phyloP scores from a whole-genome alignment of 306 rosid genomes.

The Begonia masoniana region DNA sequence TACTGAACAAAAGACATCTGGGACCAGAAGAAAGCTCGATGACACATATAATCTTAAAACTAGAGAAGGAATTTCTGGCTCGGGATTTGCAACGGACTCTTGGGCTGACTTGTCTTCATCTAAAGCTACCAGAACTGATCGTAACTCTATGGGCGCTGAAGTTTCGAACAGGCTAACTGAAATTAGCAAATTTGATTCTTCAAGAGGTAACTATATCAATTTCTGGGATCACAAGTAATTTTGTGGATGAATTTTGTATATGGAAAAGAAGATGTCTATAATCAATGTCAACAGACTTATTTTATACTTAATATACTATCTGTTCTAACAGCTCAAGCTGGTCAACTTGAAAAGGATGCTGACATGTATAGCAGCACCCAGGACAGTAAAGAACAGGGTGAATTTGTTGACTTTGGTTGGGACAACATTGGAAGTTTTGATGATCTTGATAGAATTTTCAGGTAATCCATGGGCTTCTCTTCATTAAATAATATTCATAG shows the following conservation, averaged over 20 bases:
- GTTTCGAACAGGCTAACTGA: conserved; percentile 26
- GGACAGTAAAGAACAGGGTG: conserved; percentile 65
- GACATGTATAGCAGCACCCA: conserved; percentile 32
- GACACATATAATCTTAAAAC: conserved; percentile 26
- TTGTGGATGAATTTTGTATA: background rate
- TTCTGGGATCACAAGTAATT: conserved; percentile 8
- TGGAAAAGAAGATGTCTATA: no score
- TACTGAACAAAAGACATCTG: conserved; percentile 39
- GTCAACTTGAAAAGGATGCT: conserved; percentile 35
- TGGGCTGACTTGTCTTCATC: conserved; percentile 58
- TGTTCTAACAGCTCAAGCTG: conserved; percentile 39
- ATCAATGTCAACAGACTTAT: background rate
- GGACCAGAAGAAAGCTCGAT: conserved; percentile 30
- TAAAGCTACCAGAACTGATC: conserved; percentile 31
- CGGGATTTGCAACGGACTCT: conserved; percentile 28
- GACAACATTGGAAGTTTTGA: conserved; percentile 86
- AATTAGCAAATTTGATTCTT: conserved; percentile 23
- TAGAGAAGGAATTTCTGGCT: conserved; percentile 29
- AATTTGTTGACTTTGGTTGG: conserved; percentile 82
- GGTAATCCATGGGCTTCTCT: conserved; percentile 39
- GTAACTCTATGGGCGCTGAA: conserved; percentile 31
- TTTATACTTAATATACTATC: conserved; percentile 4
- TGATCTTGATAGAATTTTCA: conserved; percentile 77
- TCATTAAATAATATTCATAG: conserved; percentile 5
- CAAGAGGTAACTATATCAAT: conserved; percentile 30